Evolutionary conservation across 129 eudicot genomes (phyloP).

Genomic region (Saposhnikovia divaricata): DNA sequence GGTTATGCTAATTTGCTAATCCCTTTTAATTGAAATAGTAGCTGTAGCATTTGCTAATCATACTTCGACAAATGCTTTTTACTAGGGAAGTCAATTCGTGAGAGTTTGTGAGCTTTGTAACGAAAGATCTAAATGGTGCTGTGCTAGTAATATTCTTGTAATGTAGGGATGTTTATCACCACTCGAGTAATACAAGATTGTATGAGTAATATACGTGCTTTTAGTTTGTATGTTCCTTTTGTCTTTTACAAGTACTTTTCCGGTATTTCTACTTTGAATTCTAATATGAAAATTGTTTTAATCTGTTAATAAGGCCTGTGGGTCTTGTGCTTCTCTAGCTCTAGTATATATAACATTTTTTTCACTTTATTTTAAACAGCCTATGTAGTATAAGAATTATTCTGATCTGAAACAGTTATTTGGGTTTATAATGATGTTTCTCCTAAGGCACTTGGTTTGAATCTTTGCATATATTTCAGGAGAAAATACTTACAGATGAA

Average conservation of each 20-base stretch:
- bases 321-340: background rate
- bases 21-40: background rate
- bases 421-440: background rate
- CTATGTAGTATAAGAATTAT: background rate
- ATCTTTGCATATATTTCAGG: conserved; percentile 33
- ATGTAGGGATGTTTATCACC: background rate
- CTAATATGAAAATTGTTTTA: background rate
- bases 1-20: background rate
- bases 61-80: background rate
- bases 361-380: background rate
- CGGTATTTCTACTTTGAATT: background rate
- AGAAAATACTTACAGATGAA: conserved; percentile 63
- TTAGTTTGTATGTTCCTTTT: background rate
- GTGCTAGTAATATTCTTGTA: background rate
- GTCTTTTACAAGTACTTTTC: background rate
- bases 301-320: background rate
- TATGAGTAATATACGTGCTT: background rate
- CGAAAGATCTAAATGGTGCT: background rate
- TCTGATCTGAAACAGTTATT: background rate
- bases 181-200: background rate
- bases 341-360: background rate
- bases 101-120: background rate
- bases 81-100: background rate
- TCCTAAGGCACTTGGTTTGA: background rate
- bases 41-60: background rate